These are phyloP conservation scores for Debaryomyces robertsiae DNA, from an alignment of 1,139 yeast species.

Conservation along the genomic window DNA sequence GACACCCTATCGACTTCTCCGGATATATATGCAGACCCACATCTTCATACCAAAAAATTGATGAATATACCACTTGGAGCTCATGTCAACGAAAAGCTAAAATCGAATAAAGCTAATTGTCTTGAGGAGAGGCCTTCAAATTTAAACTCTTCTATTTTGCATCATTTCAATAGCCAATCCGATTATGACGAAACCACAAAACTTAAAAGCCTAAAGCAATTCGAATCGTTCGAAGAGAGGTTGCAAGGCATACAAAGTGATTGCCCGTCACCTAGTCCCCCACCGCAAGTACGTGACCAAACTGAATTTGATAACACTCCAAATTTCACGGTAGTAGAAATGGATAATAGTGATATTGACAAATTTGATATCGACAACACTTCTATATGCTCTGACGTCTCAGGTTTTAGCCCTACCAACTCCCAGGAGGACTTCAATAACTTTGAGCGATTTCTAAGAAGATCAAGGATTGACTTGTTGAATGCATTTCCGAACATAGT, in stretches of 20 bases:
- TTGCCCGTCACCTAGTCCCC: slow-evolving; percentile 4
- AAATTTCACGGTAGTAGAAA: slow-evolving; percentile 10
- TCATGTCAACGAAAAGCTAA: slow-evolving; percentile 7
- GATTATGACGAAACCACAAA: slow-evolving; percentile 23
- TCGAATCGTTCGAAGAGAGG: slow-evolving; percentile 16
- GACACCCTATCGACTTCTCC: slow-evolving; percentile 22
- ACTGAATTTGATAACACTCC: slow-evolving; percentile 18
- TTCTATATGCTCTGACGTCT: slow-evolving; percentile 31
- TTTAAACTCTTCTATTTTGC: slow-evolving; percentile 13
- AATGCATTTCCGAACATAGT: slow-evolving; percentile 37
- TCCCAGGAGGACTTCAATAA: slow-evolving; percentile 27
- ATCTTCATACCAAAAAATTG: slow-evolving; percentile 12
- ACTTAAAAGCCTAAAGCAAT: slow-evolving; percentile 28
- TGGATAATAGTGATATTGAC: slow-evolving; percentile 4
- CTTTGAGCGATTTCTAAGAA: slow-evolving; percentile 37
- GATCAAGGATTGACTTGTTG: slow-evolving; percentile 35
- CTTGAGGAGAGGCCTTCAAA: slow-evolving; percentile 5
- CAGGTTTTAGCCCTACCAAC: slow-evolving; percentile 27
- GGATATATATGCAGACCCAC: slow-evolving; percentile 4
- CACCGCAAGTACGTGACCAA: slow-evolving; percentile 2
- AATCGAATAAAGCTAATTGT: neutral
- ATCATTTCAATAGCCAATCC: slow-evolving; percentile 15
- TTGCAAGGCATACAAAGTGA: slow-evolving; percentile 1
- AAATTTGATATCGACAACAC: slow-evolving; percentile 22
- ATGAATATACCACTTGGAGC: no score